phyloP scores from a whole-genome alignment of 331 rosid genomes.

The Erythrophleum ivorense region DNA sequence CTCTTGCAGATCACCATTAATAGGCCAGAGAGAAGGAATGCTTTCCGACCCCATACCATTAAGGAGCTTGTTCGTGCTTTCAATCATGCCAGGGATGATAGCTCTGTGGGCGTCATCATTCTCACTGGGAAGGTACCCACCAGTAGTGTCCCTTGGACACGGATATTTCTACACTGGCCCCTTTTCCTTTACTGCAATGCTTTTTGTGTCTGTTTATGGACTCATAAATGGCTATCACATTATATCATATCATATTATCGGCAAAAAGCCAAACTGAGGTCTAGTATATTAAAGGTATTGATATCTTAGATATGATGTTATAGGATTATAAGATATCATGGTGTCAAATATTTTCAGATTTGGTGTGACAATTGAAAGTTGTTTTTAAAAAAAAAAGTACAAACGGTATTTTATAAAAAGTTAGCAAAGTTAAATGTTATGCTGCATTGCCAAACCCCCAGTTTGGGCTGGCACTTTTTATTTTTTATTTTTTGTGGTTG shows the following conservation, averaged over 20 bases:
- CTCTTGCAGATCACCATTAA: conserved; percentile 69
- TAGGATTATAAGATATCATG: background rate
- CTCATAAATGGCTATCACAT: background rate
- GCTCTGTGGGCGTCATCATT: conserved; percentile 74
- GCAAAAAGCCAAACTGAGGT: background rate
- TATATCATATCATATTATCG: background rate
- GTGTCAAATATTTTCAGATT: background rate
- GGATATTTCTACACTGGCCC: background rate
- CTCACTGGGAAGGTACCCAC: conserved; percentile 70
- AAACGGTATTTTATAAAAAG: no score
- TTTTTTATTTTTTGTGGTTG: no score
- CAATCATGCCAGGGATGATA: conserved; percentile 75
- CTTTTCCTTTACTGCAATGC: background rate
- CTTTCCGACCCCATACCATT: conserved; percentile 77
- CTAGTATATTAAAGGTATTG: background rate
- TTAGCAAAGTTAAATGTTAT: no score
- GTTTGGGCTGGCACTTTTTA: no score
- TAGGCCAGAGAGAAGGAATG: conserved; percentile 85
- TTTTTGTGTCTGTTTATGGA: background rate
- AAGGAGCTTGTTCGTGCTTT: conserved; percentile 85
- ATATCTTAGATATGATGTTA: background rate
- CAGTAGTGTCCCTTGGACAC: background rate
- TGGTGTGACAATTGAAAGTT: no score
- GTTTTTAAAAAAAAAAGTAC: no score
- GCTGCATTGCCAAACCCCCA: no score